phyloP scores from a whole-genome alignment of 371 early-diverging fungal species.

The Mortierella sp. region DNA sequence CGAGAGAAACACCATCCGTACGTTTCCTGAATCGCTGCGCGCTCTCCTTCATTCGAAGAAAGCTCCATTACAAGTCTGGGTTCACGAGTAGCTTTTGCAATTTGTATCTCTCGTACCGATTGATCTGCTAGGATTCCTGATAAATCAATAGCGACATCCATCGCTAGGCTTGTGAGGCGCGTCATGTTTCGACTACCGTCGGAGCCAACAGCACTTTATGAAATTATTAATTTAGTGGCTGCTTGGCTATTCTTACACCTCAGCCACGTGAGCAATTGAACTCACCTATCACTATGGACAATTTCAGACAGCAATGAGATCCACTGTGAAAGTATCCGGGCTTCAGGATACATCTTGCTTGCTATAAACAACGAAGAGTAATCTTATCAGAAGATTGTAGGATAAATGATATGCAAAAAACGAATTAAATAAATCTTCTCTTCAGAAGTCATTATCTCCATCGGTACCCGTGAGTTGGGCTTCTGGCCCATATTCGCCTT shows the following conservation, averaged over 20 bases:
- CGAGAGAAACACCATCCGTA: conserved; percentile 1
- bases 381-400: neutral
- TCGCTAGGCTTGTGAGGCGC: conserved; percentile 26
- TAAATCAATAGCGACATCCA: conserved; percentile 18
- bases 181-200: conserved; percentile 28
- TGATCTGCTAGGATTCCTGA: conserved; percentile 17
- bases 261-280: neutral
- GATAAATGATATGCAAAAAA: neutral
- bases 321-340: conserved; percentile 15
- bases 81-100: neutral
- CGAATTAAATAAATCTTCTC: neutral
- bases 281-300: conserved; percentile 21
- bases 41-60: neutral
- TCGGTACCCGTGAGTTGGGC: neutral
- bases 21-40: neutral
- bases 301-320: conserved; percentile 6
- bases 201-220: neutral
- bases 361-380: neutral
- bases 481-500: neutral
- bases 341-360: neutral
- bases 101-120: conserved; percentile 5
- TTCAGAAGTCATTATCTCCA: neutral
- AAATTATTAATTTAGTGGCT: neutral
- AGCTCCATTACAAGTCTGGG: conserved; percentile 13
- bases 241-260: neutral